These are phyloP conservation scores for Eucalyptus sp. DNA, from an alignment of 345 rosid species.

Conservation along the genomic window DNA sequence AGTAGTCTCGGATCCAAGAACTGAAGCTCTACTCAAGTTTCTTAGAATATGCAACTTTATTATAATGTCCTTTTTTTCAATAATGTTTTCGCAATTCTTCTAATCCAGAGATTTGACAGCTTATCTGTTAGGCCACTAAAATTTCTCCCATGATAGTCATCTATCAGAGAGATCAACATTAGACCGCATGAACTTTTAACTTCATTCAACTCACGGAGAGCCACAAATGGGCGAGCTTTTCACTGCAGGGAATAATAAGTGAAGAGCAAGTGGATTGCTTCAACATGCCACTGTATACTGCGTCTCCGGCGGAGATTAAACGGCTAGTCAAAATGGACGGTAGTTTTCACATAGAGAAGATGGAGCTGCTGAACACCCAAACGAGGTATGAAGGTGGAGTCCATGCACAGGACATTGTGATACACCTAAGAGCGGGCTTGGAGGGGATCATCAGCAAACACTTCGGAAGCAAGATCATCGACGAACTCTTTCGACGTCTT, in stretches of 20 bases:
- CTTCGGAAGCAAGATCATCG: constrained; percentile 16
- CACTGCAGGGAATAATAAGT: constrained; percentile 18
- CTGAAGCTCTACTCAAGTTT: background rate
- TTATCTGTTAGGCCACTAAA: background rate
- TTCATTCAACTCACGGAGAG: background rate
- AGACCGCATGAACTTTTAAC: background rate
- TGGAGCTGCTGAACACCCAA: constrained; percentile 27
- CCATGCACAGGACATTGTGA: constrained; percentile 13
- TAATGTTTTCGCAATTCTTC: background rate
- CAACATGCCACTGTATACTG: constrained; percentile 38
- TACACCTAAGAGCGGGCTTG: constrained; percentile 41
- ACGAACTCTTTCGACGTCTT: constrained; percentile 24
- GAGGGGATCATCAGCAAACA: constrained; percentile 30
- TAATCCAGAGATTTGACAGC: background rate
- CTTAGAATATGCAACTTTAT: background rate
- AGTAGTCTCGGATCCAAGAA: background rate
- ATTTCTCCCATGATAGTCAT: background rate
- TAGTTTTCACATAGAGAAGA: constrained; percentile 18
- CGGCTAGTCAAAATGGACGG: constrained; percentile 19
- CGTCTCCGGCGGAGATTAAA: constrained; percentile 24
- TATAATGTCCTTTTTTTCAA: background rate
- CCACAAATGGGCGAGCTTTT: background rate
- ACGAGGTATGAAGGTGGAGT: constrained; percentile 8
- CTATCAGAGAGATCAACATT: background rate
- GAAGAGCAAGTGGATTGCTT: constrained; percentile 41